phyloP scores from a whole-genome alignment of 2,329 filamentous ascomycete genomes.

The Verticillium klebahnii region DNA sequence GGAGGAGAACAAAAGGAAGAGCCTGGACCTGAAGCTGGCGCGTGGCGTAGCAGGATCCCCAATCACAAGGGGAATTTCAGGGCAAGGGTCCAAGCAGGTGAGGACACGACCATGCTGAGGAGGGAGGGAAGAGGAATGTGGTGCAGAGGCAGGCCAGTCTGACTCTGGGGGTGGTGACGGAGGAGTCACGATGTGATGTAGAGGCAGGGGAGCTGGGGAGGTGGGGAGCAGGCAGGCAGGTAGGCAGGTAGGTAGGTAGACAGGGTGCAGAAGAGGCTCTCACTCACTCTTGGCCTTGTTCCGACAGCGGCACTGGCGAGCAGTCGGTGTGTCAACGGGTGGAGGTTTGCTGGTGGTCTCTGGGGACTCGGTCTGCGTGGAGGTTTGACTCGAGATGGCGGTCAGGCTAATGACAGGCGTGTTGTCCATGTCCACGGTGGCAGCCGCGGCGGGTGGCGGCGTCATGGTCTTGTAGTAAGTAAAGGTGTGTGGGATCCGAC shows the following conservation, averaged over 20 bases:
- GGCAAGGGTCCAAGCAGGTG: background rate
- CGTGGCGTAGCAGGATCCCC: background rate
- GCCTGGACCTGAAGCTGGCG: conserved; percentile 1
- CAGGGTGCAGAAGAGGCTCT: background rate
- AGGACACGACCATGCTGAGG: background rate
- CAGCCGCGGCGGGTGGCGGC: background rate
- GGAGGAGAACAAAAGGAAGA: background rate
- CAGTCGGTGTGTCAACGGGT: background rate
- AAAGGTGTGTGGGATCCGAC: background rate
- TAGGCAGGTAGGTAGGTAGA: background rate
- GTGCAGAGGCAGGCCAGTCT: background rate
- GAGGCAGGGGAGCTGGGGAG: background rate
- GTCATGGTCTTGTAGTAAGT: background rate
- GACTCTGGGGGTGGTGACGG: background rate
- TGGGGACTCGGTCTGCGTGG: background rate
- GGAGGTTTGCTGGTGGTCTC: no score
- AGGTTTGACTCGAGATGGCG: background rate
- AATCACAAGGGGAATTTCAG: no score
- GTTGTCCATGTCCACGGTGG: background rate
- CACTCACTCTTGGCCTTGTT: background rate
- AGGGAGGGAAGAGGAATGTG: background rate
- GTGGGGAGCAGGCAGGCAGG: background rate
- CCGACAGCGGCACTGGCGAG: background rate
- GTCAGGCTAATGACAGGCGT: background rate
- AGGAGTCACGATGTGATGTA: background rate